Percentiles rank a stretch among this genome's conserved stretches.
Conservation (phyloP, 140 eudicot genomes). For the Oenanthe javanica region DNA sequence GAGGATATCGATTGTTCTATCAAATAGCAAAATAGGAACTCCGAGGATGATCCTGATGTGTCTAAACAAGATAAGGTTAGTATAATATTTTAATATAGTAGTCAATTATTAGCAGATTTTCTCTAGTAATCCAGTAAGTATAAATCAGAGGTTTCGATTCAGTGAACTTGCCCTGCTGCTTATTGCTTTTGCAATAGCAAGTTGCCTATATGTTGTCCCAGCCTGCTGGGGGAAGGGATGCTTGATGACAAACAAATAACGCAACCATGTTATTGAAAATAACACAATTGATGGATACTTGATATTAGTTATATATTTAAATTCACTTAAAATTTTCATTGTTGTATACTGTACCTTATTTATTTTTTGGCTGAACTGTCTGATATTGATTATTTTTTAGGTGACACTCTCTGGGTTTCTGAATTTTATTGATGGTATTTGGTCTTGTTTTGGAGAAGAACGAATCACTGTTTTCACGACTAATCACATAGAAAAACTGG, state of each 20-base stretch:
- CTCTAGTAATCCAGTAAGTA: not conserved
- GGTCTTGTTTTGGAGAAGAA: slow-evolving; percentile 55
- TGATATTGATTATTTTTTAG: not conserved
- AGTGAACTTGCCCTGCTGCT: not conserved
- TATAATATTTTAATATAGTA: not conserved
- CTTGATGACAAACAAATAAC: too few relatives aligned
- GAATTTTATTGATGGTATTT: slow-evolving; percentile 42
- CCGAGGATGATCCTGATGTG: not conserved
- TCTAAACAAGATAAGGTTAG: slow-evolving; percentile 6
- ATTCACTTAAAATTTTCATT: too few relatives aligned
- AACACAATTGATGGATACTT: too few relatives aligned
- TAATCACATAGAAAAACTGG: slow-evolving; percentile 29
- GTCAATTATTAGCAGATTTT: not conserved
- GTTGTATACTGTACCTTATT: not conserved
- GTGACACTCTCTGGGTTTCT: slow-evolving; percentile 26
- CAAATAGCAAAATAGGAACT: slow-evolving; percentile 16
- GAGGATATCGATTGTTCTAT: slow-evolving; percentile 43
- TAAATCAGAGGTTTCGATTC: not conserved
- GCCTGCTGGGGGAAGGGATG: too few relatives aligned
- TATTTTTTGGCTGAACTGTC: not conserved
- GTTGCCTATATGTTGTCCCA: too few relatives aligned
- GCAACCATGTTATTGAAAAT: too few relatives aligned
- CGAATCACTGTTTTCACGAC: slow-evolving; percentile 38
- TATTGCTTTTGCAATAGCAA: not conserved
- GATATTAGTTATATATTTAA: too few relatives aligned